Base-by-base conservation (phyloP, 306 rosid genomes). In the peach (Prunus persica) region DNA sequence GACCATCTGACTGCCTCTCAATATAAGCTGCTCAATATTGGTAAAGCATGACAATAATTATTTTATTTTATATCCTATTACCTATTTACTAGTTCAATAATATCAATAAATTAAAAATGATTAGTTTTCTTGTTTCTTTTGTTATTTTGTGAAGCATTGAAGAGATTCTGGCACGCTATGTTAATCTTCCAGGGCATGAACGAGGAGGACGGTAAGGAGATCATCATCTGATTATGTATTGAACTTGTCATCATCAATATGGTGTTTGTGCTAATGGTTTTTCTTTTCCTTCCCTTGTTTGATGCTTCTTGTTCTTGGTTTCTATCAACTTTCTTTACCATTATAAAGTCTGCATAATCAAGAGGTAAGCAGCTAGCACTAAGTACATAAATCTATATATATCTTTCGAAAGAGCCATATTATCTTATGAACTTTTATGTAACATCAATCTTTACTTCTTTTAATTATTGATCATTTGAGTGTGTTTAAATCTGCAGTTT, bases 151-250 rank as follows among this genome's bases (percentile, higher is more conserved):
- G 82, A 76, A 91, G 93, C 81, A 67, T 89, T 63, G 90, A 91
- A 82, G 91, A 88, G 61, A 80, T 88, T 79, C 79, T 91, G 14
- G 82, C 79, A 54, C 82, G 94, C 51, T 91, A 86, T 83, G 24
- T 76, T 24, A 82, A 88, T 52, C 85, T 85, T 78, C 68, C 84
- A 0, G 82, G 78, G 18, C 81, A 46, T 52, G 87, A 88, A 32
- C 88, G 78, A 18, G 87, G 75, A 80, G 87, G 76, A 80, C 75
- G 85, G 92, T 87, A 80, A 79, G 84, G 3, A 14, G 18, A 19
- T 57, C 25, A 4, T 68, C 66, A 62, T 62, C 64, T 20, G 5
- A 56, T 11, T 58, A 58, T 58, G 32, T 47, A 47, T 38, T 38
- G 43, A 38, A 38, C 43, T 38, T 38, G 43, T 38, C 9, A 38